These are phyloP conservation scores for Erodium maritimum DNA, from an alignment of 345 rosid species.

Conservation along the genomic window DNA sequence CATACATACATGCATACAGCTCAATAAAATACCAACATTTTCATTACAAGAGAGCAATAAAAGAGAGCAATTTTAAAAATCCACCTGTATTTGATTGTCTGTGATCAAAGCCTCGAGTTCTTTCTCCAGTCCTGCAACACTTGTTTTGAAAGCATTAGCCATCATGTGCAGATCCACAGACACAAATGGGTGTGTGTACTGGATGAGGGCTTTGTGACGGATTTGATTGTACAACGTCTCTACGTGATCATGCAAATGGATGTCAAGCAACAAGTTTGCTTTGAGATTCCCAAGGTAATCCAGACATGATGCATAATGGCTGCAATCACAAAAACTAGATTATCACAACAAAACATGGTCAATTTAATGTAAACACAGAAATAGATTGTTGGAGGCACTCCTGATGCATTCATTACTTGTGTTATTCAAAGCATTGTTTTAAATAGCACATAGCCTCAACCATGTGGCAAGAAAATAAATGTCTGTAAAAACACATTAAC, in stretches of 20 bases:
- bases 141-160: slow-evolving; percentile 97
- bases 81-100: slow-evolving; percentile 92
- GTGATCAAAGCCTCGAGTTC: slow-evolving; percentile 89
- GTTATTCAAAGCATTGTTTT: too few species aligned
- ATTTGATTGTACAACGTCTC: slow-evolving; percentile 85
- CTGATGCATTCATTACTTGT: neutral
- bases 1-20: neutral
- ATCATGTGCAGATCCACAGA: slow-evolving; percentile 90
- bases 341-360: neutral
- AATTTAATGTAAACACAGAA: neutral
- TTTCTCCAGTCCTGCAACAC: slow-evolving; percentile 67
- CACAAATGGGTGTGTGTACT: slow-evolving; percentile 94
- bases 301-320: slow-evolving; percentile 88
- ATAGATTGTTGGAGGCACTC: neutral
- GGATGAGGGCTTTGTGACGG: slow-evolving; percentile 89
- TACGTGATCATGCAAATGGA: slow-evolving; percentile 85
- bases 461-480: too few species aligned
- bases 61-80: neutral
- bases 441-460: too few species aligned
- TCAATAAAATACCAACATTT: neutral
- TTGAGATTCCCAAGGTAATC: slow-evolving; percentile 85
- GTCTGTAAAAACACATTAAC: too few species aligned
- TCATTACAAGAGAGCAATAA: neutral
- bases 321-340: slow-evolving; percentile 22
- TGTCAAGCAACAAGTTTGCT: slow-evolving; percentile 73